phyloP scores from a whole-genome alignment of 495 filamentous ascomycete species.

The Melanomma pulvis-pyrius region DNA sequence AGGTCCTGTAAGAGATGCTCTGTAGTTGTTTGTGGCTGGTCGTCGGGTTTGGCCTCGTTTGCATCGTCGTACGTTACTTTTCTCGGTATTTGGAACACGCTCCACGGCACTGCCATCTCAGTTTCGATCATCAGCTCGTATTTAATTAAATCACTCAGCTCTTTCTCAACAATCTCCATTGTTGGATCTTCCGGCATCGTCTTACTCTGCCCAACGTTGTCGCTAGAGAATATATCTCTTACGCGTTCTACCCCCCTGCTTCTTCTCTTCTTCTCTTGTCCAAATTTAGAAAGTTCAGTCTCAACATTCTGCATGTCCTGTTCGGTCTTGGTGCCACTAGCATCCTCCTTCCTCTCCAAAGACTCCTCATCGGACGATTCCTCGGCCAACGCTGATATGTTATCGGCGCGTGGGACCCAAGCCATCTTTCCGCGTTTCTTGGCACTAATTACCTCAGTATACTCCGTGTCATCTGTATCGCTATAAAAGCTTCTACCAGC shows the following conservation, averaged over 20 bases:
- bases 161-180: too few relatives aligned
- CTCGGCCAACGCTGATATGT: background rate
- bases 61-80: too few relatives aligned
- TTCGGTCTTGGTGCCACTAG: background rate
- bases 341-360: background rate
- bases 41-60: background rate
- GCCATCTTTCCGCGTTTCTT: background rate
- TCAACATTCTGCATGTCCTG: background rate
- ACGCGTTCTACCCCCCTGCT: too few relatives aligned
- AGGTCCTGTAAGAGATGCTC: background rate
- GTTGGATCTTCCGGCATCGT: too few relatives aligned
- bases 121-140: too few relatives aligned
- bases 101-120: too few relatives aligned
- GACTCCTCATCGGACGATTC: background rate
- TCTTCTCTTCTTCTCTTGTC: too few relatives aligned
- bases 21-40: background rate
- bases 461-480: slow-evolving; percentile 13
- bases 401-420: background rate
- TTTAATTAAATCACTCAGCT: too few relatives aligned
- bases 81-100: too few relatives aligned
- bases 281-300: background rate
- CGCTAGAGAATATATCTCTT: too few relatives aligned
- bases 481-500: background rate
- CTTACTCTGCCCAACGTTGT: too few relatives aligned
- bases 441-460: background rate